A percentile compares a stretch with the other conserved stretches of the same genome.
Evolutionary conservation across 768 basidiomycete genomes (phyloP).

Genomic region (Auricularia sp.): DNA sequence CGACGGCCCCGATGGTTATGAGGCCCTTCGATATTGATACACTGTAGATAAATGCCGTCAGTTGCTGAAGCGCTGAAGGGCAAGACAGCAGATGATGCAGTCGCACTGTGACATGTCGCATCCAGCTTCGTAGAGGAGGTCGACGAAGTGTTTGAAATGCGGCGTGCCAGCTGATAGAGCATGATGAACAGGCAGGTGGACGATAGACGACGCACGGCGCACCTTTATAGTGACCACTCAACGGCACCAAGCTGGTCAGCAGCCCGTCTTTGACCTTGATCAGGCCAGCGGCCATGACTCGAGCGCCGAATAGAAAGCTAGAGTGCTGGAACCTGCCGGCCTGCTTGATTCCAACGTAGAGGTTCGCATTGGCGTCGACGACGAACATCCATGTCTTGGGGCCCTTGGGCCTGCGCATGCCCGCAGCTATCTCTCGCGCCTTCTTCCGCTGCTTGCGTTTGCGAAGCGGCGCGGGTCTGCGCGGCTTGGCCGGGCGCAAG

Average conservation of each 20-base stretch:
- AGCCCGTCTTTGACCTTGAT: neutral
- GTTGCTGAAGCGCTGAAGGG: neutral
- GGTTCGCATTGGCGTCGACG: neutral
- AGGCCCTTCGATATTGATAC: neutral
- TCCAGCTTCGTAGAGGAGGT: neutral
- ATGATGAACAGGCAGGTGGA: neutral
- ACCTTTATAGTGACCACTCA: neutral
- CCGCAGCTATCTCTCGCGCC: neutral
- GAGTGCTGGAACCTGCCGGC: neutral
- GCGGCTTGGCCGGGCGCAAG: neutral
- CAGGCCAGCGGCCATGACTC: neutral
- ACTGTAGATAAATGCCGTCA: neutral
- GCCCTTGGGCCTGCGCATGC: neutral
- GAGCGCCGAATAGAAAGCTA: neutral
- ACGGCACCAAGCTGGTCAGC: neutral
- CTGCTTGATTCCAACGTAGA: slow-evolving; percentile 1
- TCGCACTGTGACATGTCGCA: slow-evolving; percentile 1
- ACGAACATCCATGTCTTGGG: slow-evolving; percentile 3
- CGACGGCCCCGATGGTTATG: neutral
- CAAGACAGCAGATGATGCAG: neutral
- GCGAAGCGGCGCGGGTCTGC: neutral
- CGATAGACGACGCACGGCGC: neutral
- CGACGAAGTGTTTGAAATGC: neutral
- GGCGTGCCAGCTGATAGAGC: neutral
- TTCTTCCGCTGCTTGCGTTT: neutral